Conservation (phyloP, 257 asterid species). For the Euphrasia confusa region DNA sequence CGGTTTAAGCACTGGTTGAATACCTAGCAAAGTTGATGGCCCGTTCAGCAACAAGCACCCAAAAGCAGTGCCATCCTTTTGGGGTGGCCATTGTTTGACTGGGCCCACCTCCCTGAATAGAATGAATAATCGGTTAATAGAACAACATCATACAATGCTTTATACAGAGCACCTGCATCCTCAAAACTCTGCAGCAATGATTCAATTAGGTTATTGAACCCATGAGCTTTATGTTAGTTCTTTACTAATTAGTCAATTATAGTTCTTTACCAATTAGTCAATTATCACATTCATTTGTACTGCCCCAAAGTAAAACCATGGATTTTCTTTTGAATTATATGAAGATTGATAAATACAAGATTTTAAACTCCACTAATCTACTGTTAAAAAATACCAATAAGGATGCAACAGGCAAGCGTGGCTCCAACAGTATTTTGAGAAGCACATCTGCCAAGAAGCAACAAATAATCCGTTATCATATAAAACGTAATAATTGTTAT, state of each 20-base stretch:
- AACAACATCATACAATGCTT: constrained; percentile 55
- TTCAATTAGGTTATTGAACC: constrained; percentile 19
- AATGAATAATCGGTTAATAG: constrained; percentile 49
- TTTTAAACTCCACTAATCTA: not conserved
- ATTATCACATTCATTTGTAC: not conserved
- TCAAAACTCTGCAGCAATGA: constrained; percentile 49
- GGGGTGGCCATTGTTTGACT: constrained; percentile 32
- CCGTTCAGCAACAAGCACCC: constrained; percentile 59
- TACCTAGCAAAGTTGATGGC: constrained; percentile 71
- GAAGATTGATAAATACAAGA: constrained; percentile 12
- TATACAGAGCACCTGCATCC: constrained; percentile 41
- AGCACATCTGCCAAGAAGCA: constrained; percentile 63
- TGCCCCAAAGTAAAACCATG: not conserved
- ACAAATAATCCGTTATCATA: constrained; percentile 27
- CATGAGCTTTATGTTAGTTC: constrained; percentile 11
- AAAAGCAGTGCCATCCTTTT: constrained; percentile 45
- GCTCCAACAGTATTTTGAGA: constrained; percentile 57
- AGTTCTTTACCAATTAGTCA: not conserved
- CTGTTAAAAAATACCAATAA: constrained; percentile 43
- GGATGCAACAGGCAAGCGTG: constrained; percentile 47
- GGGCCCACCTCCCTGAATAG: constrained; percentile 49
- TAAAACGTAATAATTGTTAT: constrained; percentile 1
- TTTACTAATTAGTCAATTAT: no score
- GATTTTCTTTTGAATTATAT: not conserved
- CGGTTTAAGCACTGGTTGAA: constrained; percentile 16